phyloP scores from a whole-genome alignment of 2,329 filamentous ascomycete genomes.

The Epichloe hybrida region DNA sequence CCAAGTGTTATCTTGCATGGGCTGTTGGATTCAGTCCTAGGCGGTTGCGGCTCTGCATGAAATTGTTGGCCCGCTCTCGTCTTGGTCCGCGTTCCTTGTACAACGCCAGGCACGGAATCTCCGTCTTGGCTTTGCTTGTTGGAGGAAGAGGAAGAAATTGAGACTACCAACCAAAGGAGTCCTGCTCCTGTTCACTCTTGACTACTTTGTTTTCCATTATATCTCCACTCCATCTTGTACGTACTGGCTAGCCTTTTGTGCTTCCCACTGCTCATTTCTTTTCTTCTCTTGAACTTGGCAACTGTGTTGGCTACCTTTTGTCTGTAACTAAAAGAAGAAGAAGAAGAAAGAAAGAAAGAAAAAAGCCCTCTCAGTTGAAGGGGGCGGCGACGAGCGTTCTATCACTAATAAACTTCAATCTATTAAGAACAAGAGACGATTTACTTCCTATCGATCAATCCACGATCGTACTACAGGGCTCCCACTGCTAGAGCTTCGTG shows the following conservation, averaged over 20 bases:
- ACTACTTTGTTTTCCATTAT: conserved; percentile 4
- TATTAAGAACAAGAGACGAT: conserved; percentile 1
- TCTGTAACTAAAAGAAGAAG: neutral
- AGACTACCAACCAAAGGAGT: conserved; percentile 3
- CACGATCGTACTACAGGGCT: neutral
- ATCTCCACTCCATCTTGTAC: conserved; percentile 28
- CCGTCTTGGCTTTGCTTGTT: conserved; percentile 5
- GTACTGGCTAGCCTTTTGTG: conserved; percentile 35
- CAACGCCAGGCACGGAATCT: conserved; percentile 1
- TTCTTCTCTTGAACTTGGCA: conserved; percentile 11
- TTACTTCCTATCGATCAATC: neutral
- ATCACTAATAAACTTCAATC: conserved; percentile 2
- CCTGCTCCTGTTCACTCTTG: conserved; percentile 2
- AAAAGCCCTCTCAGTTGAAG: neutral
- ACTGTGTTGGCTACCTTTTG: conserved; percentile 1
- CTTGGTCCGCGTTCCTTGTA: conserved; percentile 5
- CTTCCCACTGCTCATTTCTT: conserved; percentile 19
- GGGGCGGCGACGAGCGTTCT: neutral
- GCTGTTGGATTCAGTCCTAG: neutral
- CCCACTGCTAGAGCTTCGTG: neutral
- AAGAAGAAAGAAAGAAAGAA: neutral
- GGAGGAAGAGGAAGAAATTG: conserved; percentile 4
- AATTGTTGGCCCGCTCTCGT: neutral
- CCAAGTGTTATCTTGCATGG: conserved; percentile 1
- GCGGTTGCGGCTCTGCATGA: neutral